These are phyloP conservation scores for Microthyrium microscopicum DNA, from an alignment of 2,329 filamentous ascomycete genomes.

Conservation along the genomic window DNA sequence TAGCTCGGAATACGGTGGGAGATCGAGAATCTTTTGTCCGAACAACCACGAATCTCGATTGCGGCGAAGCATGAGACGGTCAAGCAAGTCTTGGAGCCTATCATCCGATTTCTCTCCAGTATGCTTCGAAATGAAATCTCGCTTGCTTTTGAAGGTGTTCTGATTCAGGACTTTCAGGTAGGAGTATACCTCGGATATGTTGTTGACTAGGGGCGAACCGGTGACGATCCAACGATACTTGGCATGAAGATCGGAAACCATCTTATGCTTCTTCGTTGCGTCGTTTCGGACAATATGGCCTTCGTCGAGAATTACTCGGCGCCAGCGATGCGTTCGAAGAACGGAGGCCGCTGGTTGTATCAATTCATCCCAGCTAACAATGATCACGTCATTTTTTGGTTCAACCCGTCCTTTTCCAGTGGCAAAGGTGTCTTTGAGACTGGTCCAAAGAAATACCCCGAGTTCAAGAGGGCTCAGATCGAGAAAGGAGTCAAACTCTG, in stretches of 20 bases:
- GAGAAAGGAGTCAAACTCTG: constrained; percentile 19
- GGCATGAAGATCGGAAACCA: constrained; percentile 38
- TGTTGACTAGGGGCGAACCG: constrained; percentile 23
- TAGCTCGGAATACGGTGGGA: constrained; percentile 33
- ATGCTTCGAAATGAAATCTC: constrained; percentile 12
- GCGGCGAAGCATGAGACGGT: constrained; percentile 35
- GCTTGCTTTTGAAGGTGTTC: too few species aligned
- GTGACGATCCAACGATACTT: constrained; percentile 26
- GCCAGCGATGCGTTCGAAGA: too few species aligned
- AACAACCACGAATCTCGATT: constrained; percentile 39
- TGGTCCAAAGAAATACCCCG: constrained; percentile 58
- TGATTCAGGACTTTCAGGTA: constrained; percentile 29
- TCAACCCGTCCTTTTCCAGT: too few species aligned
- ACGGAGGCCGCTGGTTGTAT: too few species aligned
- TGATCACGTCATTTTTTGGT: too few species aligned
- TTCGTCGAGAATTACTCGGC: constrained; percentile 62
- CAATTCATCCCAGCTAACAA: too few species aligned
- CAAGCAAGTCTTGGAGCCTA: constrained; percentile 21
- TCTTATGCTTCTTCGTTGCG: constrained; percentile 50
- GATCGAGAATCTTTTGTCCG: constrained; percentile 33
- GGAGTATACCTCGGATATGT: constrained; percentile 16
- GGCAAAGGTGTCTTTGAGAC: too few species aligned
- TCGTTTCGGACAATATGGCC: constrained; percentile 51
- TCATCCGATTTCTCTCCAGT: constrained; percentile 11
- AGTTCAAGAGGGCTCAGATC: too few species aligned